Base-by-base conservation (phyloP, 257 asterid species). In the Scutellaria barbata region DNA sequence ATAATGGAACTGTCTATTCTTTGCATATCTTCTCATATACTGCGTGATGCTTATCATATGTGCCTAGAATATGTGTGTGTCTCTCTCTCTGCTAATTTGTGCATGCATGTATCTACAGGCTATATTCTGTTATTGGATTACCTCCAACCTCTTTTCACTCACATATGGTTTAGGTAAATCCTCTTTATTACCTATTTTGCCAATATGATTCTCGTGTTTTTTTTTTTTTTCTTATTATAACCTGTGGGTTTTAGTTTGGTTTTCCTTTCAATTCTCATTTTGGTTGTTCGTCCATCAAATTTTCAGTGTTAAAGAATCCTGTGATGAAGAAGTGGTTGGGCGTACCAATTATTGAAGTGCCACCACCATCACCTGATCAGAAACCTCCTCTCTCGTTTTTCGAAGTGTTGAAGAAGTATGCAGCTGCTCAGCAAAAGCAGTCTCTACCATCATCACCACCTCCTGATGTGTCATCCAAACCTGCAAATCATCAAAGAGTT, bases 121-220 rank as follows among this genome's bases (percentile, higher is more conserved):
- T 60, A 73, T 94, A 72, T 91, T 89, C 77, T 91, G 91, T 77
- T 94, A 94, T 51, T 91, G 99, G 99, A 85, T 94, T 58, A 89
- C 97, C 64, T 84, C 96, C 77, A 94, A 94, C 80, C 63, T 94
- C 71, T 94, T 85, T 76, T 91, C 97, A 6, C 95, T 94, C 52
- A 35, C 84, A 16, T 91, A 89, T 57, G 97, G 96, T 62, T 57
- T 85, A 70, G 94, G 98, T 90, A 20, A 80, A 92, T 84, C 52
- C 48, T 37, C 60, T 20, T 42, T 71, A 40, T 42, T 6, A 57
- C 7, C 50, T 0, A 22, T 46, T 42, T 37, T 10, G 11, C 7
- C 54, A 16, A 14, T 10, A 12, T 25, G 5, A 43, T 17, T 54
- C 74, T 22, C 7, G 16, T 41, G 16, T 16, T 10, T 2, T 12